Percentiles rank a stretch among this genome's conserved stretches.
phyloP scores from a whole-genome alignment of 257 asterid species.

The Nicotiana paniculata region DNA sequence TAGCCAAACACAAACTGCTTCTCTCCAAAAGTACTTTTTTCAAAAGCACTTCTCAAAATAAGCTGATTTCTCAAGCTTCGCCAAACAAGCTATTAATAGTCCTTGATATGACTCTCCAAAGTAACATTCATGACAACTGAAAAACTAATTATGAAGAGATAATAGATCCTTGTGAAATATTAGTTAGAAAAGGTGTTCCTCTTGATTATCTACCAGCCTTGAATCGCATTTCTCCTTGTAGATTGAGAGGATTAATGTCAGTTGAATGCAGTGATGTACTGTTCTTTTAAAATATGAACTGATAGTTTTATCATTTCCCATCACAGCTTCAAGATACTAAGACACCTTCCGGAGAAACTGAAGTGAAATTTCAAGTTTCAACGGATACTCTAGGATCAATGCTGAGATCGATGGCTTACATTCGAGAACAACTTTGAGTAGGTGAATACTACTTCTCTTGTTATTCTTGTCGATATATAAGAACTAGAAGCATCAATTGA shows the following conservation, averaged over 20 bases:
- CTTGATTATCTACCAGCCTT: neutral
- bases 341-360: conserved; percentile 59
- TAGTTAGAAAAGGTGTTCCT: neutral
- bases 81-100: neutral
- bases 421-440: conserved; percentile 59
- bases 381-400: conserved; percentile 67
- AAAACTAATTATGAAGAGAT: neutral
- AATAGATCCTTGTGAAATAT: neutral
- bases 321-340: conserved; percentile 57
- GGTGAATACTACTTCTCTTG: conserved; percentile 31
- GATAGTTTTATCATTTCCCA: conserved; percentile 9
- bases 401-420: conserved; percentile 74
- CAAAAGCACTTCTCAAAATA: too few species aligned
- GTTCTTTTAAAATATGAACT: neutral
- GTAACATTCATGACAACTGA: conserved; percentile 1
- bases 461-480: neutral
- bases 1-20: too few species aligned
- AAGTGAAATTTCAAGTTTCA: conserved; percentile 80
- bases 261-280: neutral
- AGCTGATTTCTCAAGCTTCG: too few species aligned
- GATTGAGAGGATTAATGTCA: neutral
- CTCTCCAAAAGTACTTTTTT: too few species aligned
- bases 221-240: neutral
- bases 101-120: neutral
- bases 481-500: neutral